Percentiles rank a stretch among this genome's conserved stretches.
Conservation (phyloP, 495 filamentous ascomycete species). For the Xylona heveae region DNA sequence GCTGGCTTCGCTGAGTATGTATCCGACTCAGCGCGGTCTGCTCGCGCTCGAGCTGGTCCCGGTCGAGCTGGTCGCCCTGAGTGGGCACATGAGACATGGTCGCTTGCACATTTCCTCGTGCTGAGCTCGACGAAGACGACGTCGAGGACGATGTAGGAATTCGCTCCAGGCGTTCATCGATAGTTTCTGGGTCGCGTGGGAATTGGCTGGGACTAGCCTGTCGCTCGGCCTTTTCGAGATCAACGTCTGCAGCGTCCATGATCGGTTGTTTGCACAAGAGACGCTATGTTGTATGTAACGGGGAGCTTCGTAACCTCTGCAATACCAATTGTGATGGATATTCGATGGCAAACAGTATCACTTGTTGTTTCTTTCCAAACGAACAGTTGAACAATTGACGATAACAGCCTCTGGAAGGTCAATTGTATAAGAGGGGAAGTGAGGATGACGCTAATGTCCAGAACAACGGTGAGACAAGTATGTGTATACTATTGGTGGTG, state of each 20-base stretch:
- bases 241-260: conserved; percentile 19
- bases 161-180: not conserved
- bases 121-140: conserved; percentile 9
- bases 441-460: too few species aligned
- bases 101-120: conserved; percentile 4
- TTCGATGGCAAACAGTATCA: too few species aligned
- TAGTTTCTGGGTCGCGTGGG: conserved; percentile 3
- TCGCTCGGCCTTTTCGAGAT: conserved; percentile 18
- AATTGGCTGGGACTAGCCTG: conserved; percentile 11
- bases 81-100: conserved; percentile 40
- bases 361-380: too few species aligned
- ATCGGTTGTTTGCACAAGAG: too few species aligned
- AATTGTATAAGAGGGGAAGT: too few species aligned
- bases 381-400: too few species aligned
- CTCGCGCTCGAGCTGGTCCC: conserved; percentile 35
- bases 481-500: too few species aligned
- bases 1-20: conserved; percentile 51
- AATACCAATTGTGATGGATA: too few species aligned
- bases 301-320: too few species aligned
- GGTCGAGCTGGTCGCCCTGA: conserved; percentile 24
- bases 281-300: too few species aligned
- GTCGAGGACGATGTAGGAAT: conserved; percentile 8
- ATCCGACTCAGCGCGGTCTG: conserved; percentile 58
- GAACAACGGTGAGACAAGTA: too few species aligned
- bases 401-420: too few species aligned